phyloP scores from a whole-genome alignment of 306 rosid genomes.

The Vigna reflexopilosa region DNA sequence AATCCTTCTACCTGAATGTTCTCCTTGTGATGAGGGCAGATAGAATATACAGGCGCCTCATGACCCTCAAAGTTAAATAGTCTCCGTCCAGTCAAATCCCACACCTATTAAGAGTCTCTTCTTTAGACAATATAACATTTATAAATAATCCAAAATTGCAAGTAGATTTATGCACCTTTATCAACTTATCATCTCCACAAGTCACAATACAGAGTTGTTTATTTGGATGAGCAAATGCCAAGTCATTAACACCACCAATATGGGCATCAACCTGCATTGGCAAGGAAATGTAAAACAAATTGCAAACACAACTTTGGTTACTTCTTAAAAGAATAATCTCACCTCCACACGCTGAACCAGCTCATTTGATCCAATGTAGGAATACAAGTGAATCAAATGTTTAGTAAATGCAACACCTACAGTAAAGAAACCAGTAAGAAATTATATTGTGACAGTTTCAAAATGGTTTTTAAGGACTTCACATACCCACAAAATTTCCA shows the following conservation, averaged over 20 bases:
- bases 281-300: constrained; percentile 40
- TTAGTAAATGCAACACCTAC: constrained; percentile 88
- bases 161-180: constrained; percentile 64
- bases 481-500: constrained; percentile 86
- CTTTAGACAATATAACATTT: constrained; percentile 43
- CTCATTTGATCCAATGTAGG: constrained; percentile 69
- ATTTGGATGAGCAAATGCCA: constrained; percentile 90
- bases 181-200: constrained; percentile 89
- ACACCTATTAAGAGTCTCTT: constrained; percentile 64
- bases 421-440: constrained; percentile 49
- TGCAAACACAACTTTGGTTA: constrained; percentile 40
- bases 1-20: constrained; percentile 65
- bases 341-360: constrained; percentile 79
- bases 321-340: constrained; percentile 42
- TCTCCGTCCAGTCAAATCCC: constrained; percentile 75
- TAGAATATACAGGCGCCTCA: constrained; percentile 82
- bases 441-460: constrained; percentile 26
- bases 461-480: constrained; percentile 37
- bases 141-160: constrained; percentile 30
- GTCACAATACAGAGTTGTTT: constrained; percentile 81
- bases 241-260: constrained; percentile 83
- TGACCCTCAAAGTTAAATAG: constrained; percentile 85
- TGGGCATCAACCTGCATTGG: constrained; percentile 81
- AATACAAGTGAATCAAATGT: constrained; percentile 84
- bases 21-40: constrained; percentile 96